Conservation (phyloP, 1,284 basidiomycete species). For the Puccinia polysora region DNA sequence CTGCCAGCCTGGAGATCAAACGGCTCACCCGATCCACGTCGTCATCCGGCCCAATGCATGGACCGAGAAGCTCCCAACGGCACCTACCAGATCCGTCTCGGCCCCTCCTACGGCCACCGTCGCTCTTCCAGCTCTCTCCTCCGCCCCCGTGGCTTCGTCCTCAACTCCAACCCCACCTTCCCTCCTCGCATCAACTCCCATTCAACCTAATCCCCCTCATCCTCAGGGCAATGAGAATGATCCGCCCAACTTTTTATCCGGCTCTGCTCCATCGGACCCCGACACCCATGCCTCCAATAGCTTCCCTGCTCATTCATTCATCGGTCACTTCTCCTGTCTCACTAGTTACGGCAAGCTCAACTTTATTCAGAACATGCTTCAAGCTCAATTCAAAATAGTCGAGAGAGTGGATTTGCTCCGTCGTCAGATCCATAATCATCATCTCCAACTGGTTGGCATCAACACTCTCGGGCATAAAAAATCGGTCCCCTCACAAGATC, state of each 20-base stretch:
- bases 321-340: constrained; percentile 21
- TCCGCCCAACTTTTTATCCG: neutral
- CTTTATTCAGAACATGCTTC: constrained; percentile 34
- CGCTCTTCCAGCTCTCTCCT: neutral
- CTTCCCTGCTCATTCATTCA: constrained; percentile 9
- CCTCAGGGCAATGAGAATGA: neutral
- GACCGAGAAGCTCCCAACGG: constrained; percentile 27
- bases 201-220: neutral
- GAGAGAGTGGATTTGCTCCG: constrained; percentile 33
- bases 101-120: constrained; percentile 27
- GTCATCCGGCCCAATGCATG: constrained; percentile 41
- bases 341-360: constrained; percentile 6
- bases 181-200: neutral
- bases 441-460: constrained; percentile 34
- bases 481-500: neutral
- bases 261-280: neutral
- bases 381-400: constrained; percentile 34
- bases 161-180: neutral
- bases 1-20: constrained; percentile 28
- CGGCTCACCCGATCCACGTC: constrained; percentile 41
- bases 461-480: neutral
- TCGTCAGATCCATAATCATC: constrained; percentile 19
- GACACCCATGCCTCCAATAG: neutral
- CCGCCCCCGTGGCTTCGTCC: neutral
- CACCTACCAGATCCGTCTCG: constrained; percentile 20